Evolutionary conservation across 1,139 yeast species (phyloP).

Genomic region (Arxiozyma telluris): DNA sequence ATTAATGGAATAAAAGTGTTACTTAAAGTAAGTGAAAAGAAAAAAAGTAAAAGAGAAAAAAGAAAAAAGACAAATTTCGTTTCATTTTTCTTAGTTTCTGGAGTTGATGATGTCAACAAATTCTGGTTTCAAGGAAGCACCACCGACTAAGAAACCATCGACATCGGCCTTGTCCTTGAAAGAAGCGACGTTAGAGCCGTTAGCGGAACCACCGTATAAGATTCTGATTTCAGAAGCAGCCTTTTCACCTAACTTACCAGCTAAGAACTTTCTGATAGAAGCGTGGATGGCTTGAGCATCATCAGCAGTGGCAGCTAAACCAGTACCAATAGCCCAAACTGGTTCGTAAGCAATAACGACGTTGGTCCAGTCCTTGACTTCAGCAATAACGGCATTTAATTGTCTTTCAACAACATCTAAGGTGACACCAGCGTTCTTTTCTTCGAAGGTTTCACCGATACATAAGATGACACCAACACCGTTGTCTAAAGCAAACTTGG

Average conservation of each 20-base stretch:
- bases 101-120: conserved; percentile 92
- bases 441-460: conserved; percentile 95
- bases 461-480: conserved; percentile 89
- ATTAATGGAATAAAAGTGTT: background rate
- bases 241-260: conserved; percentile 64
- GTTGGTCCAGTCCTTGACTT: conserved; percentile 83
- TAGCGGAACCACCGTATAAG: conserved; percentile 98
- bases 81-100: conserved; percentile 46
- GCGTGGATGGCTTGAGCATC: conserved; percentile 96
- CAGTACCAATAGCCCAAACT: conserved; percentile 99
- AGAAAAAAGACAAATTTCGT: background rate
- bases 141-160: conserved; percentile 99
- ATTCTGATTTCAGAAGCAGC: conserved; percentile 77
- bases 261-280: conserved; percentile 75
- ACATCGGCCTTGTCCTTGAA: conserved; percentile 90
- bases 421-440: conserved; percentile 83
- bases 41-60: conserved; percentile 3
- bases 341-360: conserved; percentile 98
- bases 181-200: conserved; percentile 84
- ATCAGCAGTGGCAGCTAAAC: conserved; percentile 96
- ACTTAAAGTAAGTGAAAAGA: background rate
- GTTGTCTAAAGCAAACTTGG: conserved; percentile 82
- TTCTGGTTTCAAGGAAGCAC: conserved; percentile 98
- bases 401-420: conserved; percentile 82
- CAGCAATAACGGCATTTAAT: conserved; percentile 77